Conservation (phyloP, 2,329 filamentous ascomycete species). For the Akanthomyces lecanii region DNA sequence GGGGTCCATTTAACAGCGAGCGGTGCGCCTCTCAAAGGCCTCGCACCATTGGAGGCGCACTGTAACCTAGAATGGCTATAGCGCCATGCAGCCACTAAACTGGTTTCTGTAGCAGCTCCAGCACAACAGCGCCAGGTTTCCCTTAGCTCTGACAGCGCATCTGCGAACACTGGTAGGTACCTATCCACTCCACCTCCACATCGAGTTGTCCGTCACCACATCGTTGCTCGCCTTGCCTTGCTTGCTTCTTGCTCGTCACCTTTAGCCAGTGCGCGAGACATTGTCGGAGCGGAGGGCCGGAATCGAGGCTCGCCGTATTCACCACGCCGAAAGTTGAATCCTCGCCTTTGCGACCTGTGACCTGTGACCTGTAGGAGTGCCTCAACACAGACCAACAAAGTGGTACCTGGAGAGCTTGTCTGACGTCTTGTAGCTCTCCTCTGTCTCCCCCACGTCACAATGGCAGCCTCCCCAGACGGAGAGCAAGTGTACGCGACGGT, state of each 20-base stretch:
- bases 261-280: background rate
- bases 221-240: background rate
- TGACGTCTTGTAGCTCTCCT: constrained; percentile 3
- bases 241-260: background rate
- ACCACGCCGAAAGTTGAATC: background rate
- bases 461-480: constrained; percentile 33
- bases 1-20: too few relatives aligned
- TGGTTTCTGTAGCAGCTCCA: background rate
- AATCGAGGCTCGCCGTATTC: background rate
- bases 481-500: constrained; percentile 57
- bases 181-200: constrained; percentile 12
- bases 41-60: background rate
- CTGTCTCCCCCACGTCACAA: constrained; percentile 1
- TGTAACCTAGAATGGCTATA: background rate
- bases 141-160: too few relatives aligned
- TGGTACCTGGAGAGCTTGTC: background rate
- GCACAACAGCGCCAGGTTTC: background rate
- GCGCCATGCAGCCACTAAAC: constrained; percentile 10
- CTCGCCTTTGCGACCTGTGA: background rate
- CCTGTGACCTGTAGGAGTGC: background rate
- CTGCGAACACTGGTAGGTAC: background rate
- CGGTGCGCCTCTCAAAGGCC: background rate
- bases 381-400: background rate
- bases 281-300: background rate
- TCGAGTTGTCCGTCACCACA: background rate